Evolutionary conservation across 1,284 basidiomycete genomes (phyloP).

Genomic region (Gomphus sp.): DNA sequence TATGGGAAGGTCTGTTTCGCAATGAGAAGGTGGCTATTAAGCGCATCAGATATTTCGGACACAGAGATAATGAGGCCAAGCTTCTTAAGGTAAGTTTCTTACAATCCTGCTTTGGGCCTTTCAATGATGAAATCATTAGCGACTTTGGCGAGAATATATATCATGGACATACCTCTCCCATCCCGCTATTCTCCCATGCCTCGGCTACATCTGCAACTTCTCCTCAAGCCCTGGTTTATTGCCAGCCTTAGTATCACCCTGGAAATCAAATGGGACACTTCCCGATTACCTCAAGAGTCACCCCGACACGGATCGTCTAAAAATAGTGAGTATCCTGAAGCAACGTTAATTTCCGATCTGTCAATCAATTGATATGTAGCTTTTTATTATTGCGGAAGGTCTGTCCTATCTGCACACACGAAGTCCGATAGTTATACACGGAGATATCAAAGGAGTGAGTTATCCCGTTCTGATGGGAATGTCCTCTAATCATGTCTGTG

Average conservation of each 20-base stretch:
- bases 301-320: background rate
- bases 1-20: background rate
- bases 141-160: background rate
- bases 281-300: background rate
- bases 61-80: background rate
- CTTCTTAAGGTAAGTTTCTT: background rate
- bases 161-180: background rate
- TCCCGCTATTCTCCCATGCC: background rate
- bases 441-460: too few relatives aligned
- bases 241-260: background rate
- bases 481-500: too few relatives aligned
- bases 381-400: too few relatives aligned
- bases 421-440: too few relatives aligned
- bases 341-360: too few relatives aligned
- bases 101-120: background rate
- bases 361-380: too few relatives aligned
- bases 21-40: conserved; percentile 1
- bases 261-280: background rate
- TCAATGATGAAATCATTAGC: too few relatives aligned
- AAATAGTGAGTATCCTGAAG: too few relatives aligned
- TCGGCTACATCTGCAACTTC: background rate
- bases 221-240: background rate
- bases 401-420: too few relatives aligned
- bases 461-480: too few relatives aligned
- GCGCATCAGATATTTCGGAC: background rate